Conservation (phyloP, 2,329 filamentous ascomycete species). For the Hirsutella minnesotensis region DNA sequence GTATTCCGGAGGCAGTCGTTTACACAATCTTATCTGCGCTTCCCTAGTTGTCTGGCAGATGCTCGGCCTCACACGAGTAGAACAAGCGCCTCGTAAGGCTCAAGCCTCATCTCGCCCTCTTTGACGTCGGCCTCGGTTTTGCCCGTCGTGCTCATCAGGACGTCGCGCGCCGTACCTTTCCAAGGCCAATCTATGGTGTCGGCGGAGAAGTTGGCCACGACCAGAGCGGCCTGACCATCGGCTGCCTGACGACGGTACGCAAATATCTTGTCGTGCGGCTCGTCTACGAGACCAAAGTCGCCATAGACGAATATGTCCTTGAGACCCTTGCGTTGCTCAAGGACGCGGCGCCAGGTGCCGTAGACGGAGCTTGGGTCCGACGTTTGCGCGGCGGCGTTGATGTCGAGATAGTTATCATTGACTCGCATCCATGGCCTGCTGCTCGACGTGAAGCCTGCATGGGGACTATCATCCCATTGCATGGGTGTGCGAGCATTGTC, state of each 20-base stretch:
- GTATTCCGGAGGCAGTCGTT: no score
- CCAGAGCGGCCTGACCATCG: constrained; percentile 19
- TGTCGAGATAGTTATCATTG: constrained; percentile 47
- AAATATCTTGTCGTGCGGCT: constrained; percentile 22
- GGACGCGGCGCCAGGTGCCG: constrained; percentile 47
- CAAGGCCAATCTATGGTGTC: constrained; percentile 19
- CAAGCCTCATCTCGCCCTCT: constrained; percentile 16
- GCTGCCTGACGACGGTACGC: constrained; percentile 23
- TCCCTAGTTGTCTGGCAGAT: no score
- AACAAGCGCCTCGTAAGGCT: constrained; percentile 23
- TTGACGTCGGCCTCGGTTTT: constrained; percentile 16
- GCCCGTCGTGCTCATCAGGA: constrained; percentile 21
- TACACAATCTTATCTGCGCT: no score
- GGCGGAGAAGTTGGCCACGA: constrained; percentile 26
- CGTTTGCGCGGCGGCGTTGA: constrained; percentile 50
- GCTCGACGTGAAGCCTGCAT: constrained; percentile 53
- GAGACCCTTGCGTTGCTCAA: constrained; percentile 48
- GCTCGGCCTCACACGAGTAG: constrained; percentile 19
- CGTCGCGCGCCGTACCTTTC: constrained; percentile 15
- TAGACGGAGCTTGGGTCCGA: constrained; percentile 38
- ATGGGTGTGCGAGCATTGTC: constrained; percentile 64
- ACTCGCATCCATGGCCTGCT: constrained; percentile 58
- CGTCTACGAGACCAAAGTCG: constrained; percentile 28
- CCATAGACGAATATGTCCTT: constrained; percentile 58
- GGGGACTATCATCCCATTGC: constrained; percentile 50